Evolutionary conservation across 208 protist genomes (phyloP).

Genomic region (Trichomonas tenax): DNA sequence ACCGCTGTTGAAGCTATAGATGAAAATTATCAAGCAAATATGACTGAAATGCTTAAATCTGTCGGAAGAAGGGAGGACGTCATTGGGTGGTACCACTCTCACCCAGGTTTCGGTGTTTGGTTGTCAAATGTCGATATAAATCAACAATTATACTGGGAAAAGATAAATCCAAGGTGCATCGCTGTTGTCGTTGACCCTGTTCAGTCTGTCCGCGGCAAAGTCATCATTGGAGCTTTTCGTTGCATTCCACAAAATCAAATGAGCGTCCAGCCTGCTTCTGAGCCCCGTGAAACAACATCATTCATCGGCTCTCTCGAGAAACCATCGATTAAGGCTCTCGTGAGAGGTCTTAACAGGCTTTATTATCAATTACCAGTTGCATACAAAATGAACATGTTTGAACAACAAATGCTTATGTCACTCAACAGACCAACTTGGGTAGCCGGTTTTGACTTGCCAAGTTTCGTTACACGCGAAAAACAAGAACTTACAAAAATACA

Average conservation of each 20-base stretch:
- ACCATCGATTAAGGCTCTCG: constrained; percentile 79
- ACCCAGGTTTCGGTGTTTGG: constrained; percentile 99
- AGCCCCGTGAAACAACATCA: constrained; percentile 94
- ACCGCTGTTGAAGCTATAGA: constrained; percentile 62
- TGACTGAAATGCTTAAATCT: constrained; percentile 97
- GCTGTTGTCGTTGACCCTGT: constrained; percentile 99
- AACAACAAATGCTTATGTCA: constrained; percentile 96
- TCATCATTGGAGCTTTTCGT: constrained; percentile 99
- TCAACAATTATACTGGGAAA: constrained; percentile 66
- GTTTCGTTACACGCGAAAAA: not conserved
- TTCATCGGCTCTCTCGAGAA: constrained; percentile 96
- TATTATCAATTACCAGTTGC: constrained; percentile 98
- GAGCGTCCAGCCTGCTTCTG: constrained; percentile 23
- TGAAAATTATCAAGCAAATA: constrained; percentile 98
- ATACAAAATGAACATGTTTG: constrained; percentile 96
- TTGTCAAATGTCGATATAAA: constrained; percentile 97
- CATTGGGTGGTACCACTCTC: constrained; percentile 99
- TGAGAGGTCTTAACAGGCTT: constrained; percentile 87
- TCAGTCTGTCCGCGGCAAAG: constrained; percentile 96
- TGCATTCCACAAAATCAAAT: constrained; percentile 74
- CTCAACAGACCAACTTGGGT: constrained; percentile 49
- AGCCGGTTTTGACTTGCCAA: not conserved
- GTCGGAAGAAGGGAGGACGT: constrained; percentile 90
- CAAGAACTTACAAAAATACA: not conserved
- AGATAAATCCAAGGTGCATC: constrained; percentile 84